Percentiles rank a stretch among this genome's conserved stretches.
Conservation (phyloP, 1,284 basidiomycete genomes). For the Leucoagaricus sp. region DNA sequence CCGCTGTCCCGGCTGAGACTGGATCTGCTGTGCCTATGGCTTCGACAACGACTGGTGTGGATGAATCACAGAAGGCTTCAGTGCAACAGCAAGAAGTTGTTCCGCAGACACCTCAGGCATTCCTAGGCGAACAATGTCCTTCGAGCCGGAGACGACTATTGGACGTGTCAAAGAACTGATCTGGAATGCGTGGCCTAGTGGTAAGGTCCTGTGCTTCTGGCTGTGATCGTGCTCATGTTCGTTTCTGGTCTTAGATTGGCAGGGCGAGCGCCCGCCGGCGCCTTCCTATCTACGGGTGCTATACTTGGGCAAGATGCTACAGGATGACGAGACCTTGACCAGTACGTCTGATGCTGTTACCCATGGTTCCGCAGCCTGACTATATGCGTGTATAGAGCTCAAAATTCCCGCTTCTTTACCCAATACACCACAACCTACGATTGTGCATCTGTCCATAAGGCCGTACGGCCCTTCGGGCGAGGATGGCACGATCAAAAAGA, state of each 20-base stretch:
- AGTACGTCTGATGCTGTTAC: slow-evolving; percentile 47
- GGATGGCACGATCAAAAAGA: slow-evolving; percentile 59
- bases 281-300: slow-evolving; percentile 79
- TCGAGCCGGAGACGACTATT: slow-evolving; percentile 78
- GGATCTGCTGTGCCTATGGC: neutral
- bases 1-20: neutral
- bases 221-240: slow-evolving; percentile 4
- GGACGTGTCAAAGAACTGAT: slow-evolving; percentile 83
- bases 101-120: slow-evolving; percentile 64
- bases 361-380: slow-evolving; percentile 2
- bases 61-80: slow-evolving; percentile 12
- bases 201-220: slow-evolving; percentile 40
- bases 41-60: neutral
- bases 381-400: slow-evolving; percentile 38
- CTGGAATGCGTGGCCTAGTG: slow-evolving; percentile 83
- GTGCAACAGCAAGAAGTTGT: slow-evolving; percentile 26
- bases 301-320: slow-evolving; percentile 80
- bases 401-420: slow-evolving; percentile 35
- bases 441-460: slow-evolving; percentile 81
- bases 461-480: slow-evolving; percentile 57
- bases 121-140: slow-evolving; percentile 77
- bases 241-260: slow-evolving; percentile 60
- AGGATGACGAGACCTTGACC: slow-evolving; percentile 78
- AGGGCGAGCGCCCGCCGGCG: slow-evolving; percentile 76
- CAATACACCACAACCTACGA: slow-evolving; percentile 49